These are phyloP conservation scores for Drosera spatulata DNA, from an alignment of 179 eudicot species.

Conservation along the genomic window DNA sequence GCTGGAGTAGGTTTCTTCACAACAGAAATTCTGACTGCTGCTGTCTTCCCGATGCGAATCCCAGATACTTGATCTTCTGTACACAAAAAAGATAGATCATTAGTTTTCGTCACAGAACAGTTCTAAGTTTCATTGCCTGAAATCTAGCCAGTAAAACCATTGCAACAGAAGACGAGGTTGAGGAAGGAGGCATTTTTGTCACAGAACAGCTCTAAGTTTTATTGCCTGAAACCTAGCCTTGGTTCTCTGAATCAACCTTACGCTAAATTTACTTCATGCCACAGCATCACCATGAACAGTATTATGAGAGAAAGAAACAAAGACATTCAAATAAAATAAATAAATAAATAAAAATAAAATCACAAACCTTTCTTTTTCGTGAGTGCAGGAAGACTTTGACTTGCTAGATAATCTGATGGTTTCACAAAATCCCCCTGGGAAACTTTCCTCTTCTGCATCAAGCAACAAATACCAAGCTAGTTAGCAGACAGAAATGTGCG, in stretches of 20 bases:
- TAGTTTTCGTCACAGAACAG: not conserved
- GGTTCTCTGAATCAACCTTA: too few species aligned
- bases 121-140: too few species aligned
- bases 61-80: slow-evolving; percentile 19
- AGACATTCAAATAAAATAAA: not conserved
- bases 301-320: not conserved
- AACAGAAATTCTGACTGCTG: slow-evolving; percentile 22
- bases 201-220: too few species aligned
- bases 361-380: slow-evolving; percentile 13
- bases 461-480: not conserved
- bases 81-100: slow-evolving; percentile 3
- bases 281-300: too few species aligned
- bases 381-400: slow-evolving; percentile 5
- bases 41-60: slow-evolving; percentile 20
- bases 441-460: slow-evolving; percentile 40
- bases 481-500: not conserved
- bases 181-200: too few species aligned
- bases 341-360: not conserved
- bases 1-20: slow-evolving; percentile 21
- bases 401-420: slow-evolving; percentile 38
- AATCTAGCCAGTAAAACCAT: too few species aligned
- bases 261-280: too few species aligned
- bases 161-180: too few species aligned
- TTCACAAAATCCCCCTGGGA: slow-evolving; percentile 7
- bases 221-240: too few species aligned